These are phyloP conservation scores for Carex kokanica DNA, from an alignment of 176 grass and related monocot species.

Conservation along the genomic window DNA sequence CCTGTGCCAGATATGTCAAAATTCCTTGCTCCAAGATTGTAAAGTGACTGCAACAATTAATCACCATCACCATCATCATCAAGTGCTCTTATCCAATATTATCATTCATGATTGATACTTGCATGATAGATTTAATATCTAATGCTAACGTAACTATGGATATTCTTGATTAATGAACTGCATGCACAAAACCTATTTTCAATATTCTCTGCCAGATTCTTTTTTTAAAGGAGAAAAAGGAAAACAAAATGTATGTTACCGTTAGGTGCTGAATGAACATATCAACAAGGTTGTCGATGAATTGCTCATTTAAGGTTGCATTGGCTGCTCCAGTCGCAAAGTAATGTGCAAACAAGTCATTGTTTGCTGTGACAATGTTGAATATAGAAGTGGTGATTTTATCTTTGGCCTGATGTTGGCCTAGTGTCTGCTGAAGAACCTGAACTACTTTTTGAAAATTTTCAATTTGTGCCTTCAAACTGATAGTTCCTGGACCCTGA, in stretches of 20 bases:
- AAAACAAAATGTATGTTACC: background rate
- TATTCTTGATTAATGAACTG: background rate
- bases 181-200: background rate
- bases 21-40: constrained; percentile 31
- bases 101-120: background rate
- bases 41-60: constrained; percentile 20
- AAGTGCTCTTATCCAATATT: background rate
- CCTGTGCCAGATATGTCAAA: constrained; percentile 22
- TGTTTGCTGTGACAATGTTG: constrained; percentile 24
- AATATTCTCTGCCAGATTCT: background rate
- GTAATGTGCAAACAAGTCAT: constrained; percentile 32
- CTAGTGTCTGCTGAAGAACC: background rate
- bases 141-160: background rate
- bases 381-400: constrained; percentile 10
- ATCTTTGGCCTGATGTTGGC: background rate
- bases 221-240: background rate
- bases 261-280: constrained; percentile 12
- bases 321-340: constrained; percentile 19
- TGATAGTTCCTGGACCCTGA: constrained; percentile 30
- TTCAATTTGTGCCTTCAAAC: constrained; percentile 19
- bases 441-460: constrained; percentile 22
- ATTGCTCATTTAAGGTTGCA: background rate
- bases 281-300: constrained; percentile 17
- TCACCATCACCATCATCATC: background rate
- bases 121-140: background rate